These are phyloP conservation scores for Fusarium foetens DNA, from an alignment of 2,329 filamentous ascomycete species.

Conservation along the genomic window DNA sequence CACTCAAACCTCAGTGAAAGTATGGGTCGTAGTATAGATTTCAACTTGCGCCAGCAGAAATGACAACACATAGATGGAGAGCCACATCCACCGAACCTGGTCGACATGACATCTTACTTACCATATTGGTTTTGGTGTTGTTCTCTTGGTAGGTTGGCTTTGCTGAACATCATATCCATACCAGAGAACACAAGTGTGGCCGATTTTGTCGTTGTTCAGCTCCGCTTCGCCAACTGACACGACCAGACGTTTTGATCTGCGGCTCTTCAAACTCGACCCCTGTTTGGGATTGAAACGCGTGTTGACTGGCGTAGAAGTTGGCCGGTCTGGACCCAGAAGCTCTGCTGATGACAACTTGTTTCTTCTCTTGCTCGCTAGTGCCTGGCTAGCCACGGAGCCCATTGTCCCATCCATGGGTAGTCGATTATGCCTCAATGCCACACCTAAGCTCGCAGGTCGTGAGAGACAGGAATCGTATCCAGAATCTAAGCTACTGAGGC, in stretches of 20 bases:
- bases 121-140: slow-evolving; percentile 39
- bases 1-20: slow-evolving; percentile 14
- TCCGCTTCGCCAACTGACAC: slow-evolving; percentile 33
- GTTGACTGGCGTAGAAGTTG: slow-evolving; percentile 22
- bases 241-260: slow-evolving; percentile 16
- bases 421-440: slow-evolving; percentile 28
- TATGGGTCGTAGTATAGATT: slow-evolving; percentile 7
- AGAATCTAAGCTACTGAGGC: slow-evolving; percentile 41
- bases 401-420: slow-evolving; percentile 30
- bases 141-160: slow-evolving; percentile 31
- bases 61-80: slow-evolving; percentile 1
- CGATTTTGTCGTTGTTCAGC: slow-evolving; percentile 33
- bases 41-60: background rate
- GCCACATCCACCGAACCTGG: slow-evolving; percentile 12
- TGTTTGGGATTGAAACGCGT: slow-evolving; percentile 1
- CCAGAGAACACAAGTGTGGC: slow-evolving; percentile 42
- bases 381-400: slow-evolving; percentile 27
- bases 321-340: slow-evolving; percentile 28
- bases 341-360: slow-evolving; percentile 30
- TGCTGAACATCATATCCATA: slow-evolving; percentile 42
- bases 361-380: slow-evolving; percentile 31
- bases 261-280: background rate
- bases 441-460: slow-evolving; percentile 32
- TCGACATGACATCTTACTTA: slow-evolving; percentile 30
- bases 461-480: slow-evolving; percentile 42